A percentile compares a stretch with the other conserved stretches of the same genome.
Evolutionary conservation across 2,329 filamentous ascomycete species (phyloP).

Genomic region (Fonsecaea monophora): DNA sequence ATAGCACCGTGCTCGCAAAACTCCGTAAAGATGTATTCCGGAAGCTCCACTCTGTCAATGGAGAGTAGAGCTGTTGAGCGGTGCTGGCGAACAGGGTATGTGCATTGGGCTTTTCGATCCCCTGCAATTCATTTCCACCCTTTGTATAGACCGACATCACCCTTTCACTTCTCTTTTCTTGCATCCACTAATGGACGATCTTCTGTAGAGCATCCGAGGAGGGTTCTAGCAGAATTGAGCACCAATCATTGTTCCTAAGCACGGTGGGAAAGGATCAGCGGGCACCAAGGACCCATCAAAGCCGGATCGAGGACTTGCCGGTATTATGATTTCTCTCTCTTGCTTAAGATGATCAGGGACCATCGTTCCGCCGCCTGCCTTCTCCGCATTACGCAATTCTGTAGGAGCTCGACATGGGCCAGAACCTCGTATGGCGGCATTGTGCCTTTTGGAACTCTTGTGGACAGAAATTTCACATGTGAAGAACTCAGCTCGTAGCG

Average conservation of each 20-base stretch:
- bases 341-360: background rate
- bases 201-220: background rate
- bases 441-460: background rate
- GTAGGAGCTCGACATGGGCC: background rate
- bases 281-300: background rate
- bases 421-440: background rate
- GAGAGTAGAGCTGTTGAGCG: background rate
- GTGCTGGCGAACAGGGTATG: background rate
- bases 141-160: background rate
- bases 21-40: background rate
- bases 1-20: background rate
- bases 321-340: background rate
- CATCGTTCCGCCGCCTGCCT: background rate
- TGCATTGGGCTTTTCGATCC: background rate
- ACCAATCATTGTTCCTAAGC: background rate
- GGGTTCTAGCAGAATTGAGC: background rate
- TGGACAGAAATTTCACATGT: background rate
- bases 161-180: background rate
- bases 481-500: background rate
- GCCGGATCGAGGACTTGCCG: background rate
- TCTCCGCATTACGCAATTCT: conserved; percentile 4
- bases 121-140: background rate
- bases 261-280: background rate
- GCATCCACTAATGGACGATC: background rate
- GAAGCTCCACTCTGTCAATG: background rate